A percentile compares a stretch with the other conserved stretches of the same genome.
Conservation (phyloP, 441 rosid genomes). For the Pelargonium citronellum region DNA sequence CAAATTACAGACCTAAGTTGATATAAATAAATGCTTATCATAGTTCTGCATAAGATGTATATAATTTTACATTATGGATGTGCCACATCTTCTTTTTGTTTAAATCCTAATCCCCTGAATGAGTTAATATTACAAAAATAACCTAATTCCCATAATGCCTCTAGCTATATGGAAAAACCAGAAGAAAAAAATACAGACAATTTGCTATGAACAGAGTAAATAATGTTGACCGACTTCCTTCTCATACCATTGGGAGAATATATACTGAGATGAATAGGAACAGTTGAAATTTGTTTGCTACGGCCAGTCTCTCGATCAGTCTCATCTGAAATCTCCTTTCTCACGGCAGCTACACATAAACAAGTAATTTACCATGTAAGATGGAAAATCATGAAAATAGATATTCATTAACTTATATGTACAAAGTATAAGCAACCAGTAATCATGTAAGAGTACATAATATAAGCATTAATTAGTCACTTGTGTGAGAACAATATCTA, state of each 20-base stretch:
- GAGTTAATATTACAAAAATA: no score
- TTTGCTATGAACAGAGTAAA: not conserved
- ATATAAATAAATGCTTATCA: no score
- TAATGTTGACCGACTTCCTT: not conserved
- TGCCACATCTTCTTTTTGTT: no score
- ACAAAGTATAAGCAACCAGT: no score
- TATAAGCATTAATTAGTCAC: not conserved
- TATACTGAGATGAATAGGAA: constrained; percentile 93
- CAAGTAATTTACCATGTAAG: constrained; percentile 2
- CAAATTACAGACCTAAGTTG: no score
- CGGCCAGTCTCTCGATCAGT: constrained; percentile 96
- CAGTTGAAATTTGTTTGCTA: constrained; percentile 69
- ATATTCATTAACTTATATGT: not conserved
- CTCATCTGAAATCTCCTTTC: constrained; percentile 96
- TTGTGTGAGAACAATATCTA: not conserved
- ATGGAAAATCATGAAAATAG: not conserved
- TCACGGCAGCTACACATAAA: constrained; percentile 63
- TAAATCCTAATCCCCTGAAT: no score
- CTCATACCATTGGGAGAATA: constrained; percentile 78
- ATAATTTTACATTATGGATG: no score
- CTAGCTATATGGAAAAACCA: no score
- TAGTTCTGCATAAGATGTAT: no score
- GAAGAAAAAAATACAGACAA: no score
- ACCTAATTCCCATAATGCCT: no score
- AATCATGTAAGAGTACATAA: not conserved